Percentiles rank a stretch among this genome's conserved stretches.
These are phyloP conservation scores for Beauveria australis DNA, from an alignment of 2,329 filamentous ascomycete species.

Conservation along the genomic window DNA sequence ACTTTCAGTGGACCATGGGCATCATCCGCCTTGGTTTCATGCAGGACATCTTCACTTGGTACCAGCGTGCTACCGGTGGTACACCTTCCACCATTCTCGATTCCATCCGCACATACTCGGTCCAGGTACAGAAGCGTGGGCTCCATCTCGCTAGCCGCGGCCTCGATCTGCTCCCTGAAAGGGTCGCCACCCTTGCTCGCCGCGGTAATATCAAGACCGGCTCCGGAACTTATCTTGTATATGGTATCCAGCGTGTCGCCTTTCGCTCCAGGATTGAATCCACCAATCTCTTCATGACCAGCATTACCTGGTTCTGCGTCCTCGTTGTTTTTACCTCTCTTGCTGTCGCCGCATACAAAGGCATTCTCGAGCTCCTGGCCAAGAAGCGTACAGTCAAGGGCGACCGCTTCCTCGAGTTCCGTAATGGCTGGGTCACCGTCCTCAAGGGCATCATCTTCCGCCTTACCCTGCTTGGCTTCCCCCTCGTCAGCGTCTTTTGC, in stretches of 20 bases:
- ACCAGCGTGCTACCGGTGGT: constrained; percentile 86
- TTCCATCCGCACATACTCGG: constrained; percentile 63
- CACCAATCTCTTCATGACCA: constrained; percentile 90
- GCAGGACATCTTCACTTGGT: constrained; percentile 88
- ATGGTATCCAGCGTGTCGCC: constrained; percentile 81
- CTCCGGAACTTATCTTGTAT: constrained; percentile 55
- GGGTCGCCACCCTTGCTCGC: constrained; percentile 39
- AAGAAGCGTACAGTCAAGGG: constrained; percentile 70
- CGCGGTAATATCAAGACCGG: constrained; percentile 45
- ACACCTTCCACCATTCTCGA: constrained; percentile 72
- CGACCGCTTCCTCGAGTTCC: constrained; percentile 87
- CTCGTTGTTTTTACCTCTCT: constrained; percentile 70
- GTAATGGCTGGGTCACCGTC: constrained; percentile 86
- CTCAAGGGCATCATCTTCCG: constrained; percentile 92
- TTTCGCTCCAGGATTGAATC: constrained; percentile 78
- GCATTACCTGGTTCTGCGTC: constrained; percentile 78
- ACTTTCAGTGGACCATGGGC: constrained; percentile 98
- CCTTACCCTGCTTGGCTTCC: constrained; percentile 81
- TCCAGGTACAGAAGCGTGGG: constrained; percentile 67
- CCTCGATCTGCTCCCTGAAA: constrained; percentile 40
- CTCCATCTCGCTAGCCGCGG: constrained; percentile 41
- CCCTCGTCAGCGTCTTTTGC: constrained; percentile 82
- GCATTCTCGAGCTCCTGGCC: constrained; percentile 64
- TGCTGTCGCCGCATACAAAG: constrained; percentile 72
- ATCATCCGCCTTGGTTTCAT: constrained; percentile 84